These are phyloP conservation scores for Podila clonocystis DNA, from an alignment of 192 early-diverging fungal species.

Conservation along the genomic window DNA sequence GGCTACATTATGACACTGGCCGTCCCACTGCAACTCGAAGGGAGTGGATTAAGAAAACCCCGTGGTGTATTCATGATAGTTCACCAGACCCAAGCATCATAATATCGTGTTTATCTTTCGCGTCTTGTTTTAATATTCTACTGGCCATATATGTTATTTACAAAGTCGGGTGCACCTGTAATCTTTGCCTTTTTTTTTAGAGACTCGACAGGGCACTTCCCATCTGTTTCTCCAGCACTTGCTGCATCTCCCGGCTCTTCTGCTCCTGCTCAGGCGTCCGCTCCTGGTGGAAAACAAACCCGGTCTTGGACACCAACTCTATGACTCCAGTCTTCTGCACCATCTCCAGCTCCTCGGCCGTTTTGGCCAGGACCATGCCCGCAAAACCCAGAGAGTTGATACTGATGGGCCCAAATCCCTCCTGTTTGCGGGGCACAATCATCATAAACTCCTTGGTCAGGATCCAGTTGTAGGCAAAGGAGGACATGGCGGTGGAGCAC, in stretches of 20 bases:
- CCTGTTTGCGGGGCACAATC: constrained; percentile 58
- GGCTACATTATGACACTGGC: too few relatives aligned
- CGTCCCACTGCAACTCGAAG: too few relatives aligned
- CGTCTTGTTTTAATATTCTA: too few relatives aligned
- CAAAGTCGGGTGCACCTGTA: not conserved
- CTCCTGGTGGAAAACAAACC: constrained; percentile 8
- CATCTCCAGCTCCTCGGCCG: constrained; percentile 49
- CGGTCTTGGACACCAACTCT: constrained; percentile 33
- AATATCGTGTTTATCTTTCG: too few relatives aligned
- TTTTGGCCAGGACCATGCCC: constrained; percentile 58
- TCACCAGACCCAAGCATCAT: too few relatives aligned
- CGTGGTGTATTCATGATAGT: too few relatives aligned
- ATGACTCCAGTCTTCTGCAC: constrained; percentile 38
- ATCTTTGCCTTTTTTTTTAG: constrained; percentile 3
- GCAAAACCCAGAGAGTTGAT: constrained; percentile 66
- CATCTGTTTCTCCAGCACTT: constrained; percentile 23
- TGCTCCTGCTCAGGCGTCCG: constrained; percentile 14
- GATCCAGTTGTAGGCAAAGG: constrained; percentile 62
- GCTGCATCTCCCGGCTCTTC: constrained; percentile 10
- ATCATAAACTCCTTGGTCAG: constrained; percentile 64
- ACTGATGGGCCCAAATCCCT: constrained; percentile 13
- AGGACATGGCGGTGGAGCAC: constrained; percentile 3
- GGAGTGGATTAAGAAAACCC: too few relatives aligned
- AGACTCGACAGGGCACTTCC: constrained; percentile 12
- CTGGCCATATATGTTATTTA: too few relatives aligned